Evolutionary conservation across 139 green algal species (phyloP).

Genomic region (Chlorella sp.): DNA sequence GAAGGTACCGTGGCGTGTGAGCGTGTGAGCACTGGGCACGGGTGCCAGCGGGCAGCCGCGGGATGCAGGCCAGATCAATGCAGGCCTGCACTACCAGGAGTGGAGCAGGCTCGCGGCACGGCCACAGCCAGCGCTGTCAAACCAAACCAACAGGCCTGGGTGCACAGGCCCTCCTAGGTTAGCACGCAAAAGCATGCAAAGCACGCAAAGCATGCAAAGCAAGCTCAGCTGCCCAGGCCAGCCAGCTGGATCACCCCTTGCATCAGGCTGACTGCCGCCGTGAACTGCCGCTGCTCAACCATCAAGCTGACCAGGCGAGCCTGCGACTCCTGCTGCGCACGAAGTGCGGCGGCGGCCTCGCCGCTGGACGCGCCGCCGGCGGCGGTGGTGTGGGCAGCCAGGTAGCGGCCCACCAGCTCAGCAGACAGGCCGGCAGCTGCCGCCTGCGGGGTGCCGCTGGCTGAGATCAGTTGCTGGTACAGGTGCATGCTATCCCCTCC

Average conservation of each 20-base stretch:
- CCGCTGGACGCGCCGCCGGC: background rate
- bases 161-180: too few relatives aligned
- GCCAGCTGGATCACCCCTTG: slow-evolving; percentile 25
- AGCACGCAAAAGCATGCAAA: too few relatives aligned
- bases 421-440: background rate
- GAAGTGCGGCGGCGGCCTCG: background rate
- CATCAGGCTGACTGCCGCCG: slow-evolving; percentile 12
- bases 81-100: too few relatives aligned
- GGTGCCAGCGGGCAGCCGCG: background rate
- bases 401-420: slow-evolving; percentile 15
- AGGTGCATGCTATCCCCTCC: background rate
- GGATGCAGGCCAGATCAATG: too few relatives aligned
- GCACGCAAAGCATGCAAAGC: too few relatives aligned
- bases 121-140: too few relatives aligned
- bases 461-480: slow-evolving; percentile 5
- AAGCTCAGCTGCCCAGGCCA: background rate
- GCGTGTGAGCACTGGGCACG: background rate
- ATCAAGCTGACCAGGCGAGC: slow-evolving; percentile 17
- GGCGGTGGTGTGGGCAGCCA: slow-evolving; percentile 5
- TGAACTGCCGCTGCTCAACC: background rate
- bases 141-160: too few relatives aligned
- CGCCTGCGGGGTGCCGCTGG: background rate
- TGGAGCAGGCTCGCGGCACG: too few relatives aligned
- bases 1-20: background rate
- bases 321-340: slow-evolving; percentile 6